These are phyloP conservation scores for Teratosphaeria pseudoeucalypti DNA, from an alignment of 2,329 filamentous ascomycete genomes.

Conservation along the genomic window DNA sequence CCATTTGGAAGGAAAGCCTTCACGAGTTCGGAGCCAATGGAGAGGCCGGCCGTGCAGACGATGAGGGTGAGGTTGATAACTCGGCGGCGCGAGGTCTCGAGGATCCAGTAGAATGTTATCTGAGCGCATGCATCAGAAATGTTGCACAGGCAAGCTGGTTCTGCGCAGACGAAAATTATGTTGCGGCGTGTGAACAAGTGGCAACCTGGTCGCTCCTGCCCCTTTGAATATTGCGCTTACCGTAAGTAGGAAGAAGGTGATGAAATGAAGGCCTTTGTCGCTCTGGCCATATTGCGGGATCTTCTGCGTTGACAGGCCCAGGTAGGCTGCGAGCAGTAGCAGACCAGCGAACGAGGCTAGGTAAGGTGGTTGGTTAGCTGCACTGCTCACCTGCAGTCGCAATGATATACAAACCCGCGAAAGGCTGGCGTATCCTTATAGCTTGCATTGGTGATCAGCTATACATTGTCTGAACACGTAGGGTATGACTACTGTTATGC, in stretches of 20 bases:
- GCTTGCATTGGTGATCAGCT: slow-evolving; percentile 19
- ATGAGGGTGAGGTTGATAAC: slow-evolving; percentile 73
- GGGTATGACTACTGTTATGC: not conserved
- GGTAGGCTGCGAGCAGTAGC: slow-evolving; percentile 60
- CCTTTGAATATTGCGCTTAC: slow-evolving; percentile 27
- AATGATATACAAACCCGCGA: slow-evolving; percentile 57
- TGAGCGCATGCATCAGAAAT: slow-evolving; percentile 5
- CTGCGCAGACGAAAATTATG: not conserved
- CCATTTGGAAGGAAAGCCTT: slow-evolving; percentile 58
- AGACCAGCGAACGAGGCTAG: slow-evolving; percentile 46
- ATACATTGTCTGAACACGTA: not conserved
- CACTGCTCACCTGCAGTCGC: not conserved
- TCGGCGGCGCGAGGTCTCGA: slow-evolving; percentile 81
- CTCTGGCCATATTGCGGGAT: slow-evolving; percentile 51
- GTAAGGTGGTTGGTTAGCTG: slow-evolving; percentile 3
- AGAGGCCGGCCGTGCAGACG: slow-evolving; percentile 63
- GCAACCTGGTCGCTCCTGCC: not conserved
- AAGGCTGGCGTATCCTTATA: slow-evolving; percentile 81
- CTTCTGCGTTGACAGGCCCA: slow-evolving; percentile 57
- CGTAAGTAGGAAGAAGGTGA: slow-evolving; percentile 86
- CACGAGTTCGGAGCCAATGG: slow-evolving; percentile 64
- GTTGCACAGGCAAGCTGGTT: not conserved
- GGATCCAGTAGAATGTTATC: slow-evolving; percentile 78
- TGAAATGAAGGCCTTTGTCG: slow-evolving; percentile 79
- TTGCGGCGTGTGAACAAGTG: not conserved